These are phyloP conservation scores for Monilinia polystroma DNA, from an alignment of 2,329 filamentous ascomycete genomes.

Conservation along the genomic window DNA sequence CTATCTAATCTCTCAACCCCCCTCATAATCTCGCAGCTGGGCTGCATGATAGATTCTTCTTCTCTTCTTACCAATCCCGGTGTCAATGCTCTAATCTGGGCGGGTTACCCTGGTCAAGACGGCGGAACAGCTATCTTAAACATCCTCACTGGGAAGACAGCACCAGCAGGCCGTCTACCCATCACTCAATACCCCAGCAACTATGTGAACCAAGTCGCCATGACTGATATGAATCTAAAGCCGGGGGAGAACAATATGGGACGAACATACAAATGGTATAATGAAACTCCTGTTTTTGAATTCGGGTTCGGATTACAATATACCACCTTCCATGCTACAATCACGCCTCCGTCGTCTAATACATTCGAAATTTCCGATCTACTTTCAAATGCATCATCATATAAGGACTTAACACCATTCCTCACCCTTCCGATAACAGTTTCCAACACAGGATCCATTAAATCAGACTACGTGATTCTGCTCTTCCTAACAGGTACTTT, in stretches of 20 bases:
- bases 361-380: conserved; percentile 23
- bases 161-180: conserved; percentile 48
- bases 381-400: conserved; percentile 6
- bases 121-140: conserved; percentile 56
- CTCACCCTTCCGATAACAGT: conserved; percentile 43
- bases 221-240: conserved; percentile 57
- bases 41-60: conserved; percentile 52
- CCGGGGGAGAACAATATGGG: conserved; percentile 47
- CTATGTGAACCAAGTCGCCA: conserved; percentile 52
- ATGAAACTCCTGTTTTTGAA: conserved; percentile 48
- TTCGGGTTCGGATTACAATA: conserved; percentile 53
- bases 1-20: conserved; percentile 50
- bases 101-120: conserved; percentile 58
- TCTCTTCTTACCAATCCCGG: conserved; percentile 49
- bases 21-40: conserved; percentile 52
- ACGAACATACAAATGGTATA: conserved; percentile 60
- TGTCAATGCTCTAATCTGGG: conserved; percentile 56
- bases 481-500: conserved; percentile 50
- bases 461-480: conserved; percentile 54
- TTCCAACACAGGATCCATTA: conserved; percentile 49
- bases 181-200: conserved; percentile 55
- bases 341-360: not conserved
- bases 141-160: conserved; percentile 49
- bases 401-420: conserved; percentile 38
- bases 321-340: conserved; percentile 22